phyloP scores from a whole-genome alignment of 331 rosid genomes.

The Quercus phellos region DNA sequence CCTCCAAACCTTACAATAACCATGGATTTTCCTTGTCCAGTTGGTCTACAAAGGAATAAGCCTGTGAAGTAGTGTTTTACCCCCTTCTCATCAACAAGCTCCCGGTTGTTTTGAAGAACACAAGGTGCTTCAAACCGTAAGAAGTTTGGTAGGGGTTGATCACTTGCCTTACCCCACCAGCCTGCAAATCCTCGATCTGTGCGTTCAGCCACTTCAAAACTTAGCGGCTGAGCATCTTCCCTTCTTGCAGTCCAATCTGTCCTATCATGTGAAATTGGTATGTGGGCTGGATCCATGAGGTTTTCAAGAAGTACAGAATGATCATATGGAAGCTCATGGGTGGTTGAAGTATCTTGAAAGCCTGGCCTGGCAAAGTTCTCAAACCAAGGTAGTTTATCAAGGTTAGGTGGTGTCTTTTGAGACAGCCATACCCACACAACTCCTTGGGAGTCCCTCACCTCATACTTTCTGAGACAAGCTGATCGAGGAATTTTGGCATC shows the following conservation, averaged over 20 bases:
- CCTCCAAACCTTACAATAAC: constrained; percentile 83
- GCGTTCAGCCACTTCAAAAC: constrained; percentile 73
- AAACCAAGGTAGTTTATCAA: constrained; percentile 72
- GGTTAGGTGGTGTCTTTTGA: constrained; percentile 55
- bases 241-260: constrained; percentile 80
- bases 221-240: constrained; percentile 79
- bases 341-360: constrained; percentile 68
- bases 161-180: constrained; percentile 76
- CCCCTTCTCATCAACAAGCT: constrained; percentile 52
- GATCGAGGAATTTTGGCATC: constrained; percentile 82
- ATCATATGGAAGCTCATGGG: constrained; percentile 94
- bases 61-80: constrained; percentile 61
- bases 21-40: constrained; percentile 96
- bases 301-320: constrained; percentile 93
- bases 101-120: constrained; percentile 79
- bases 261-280: constrained; percentile 95
- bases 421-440: constrained; percentile 99
- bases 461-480: constrained; percentile 76
- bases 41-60: constrained; percentile 89
- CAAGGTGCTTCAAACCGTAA: constrained; percentile 82
- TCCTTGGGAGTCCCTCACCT: constrained; percentile 85
- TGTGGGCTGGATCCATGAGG: constrained; percentile 96
- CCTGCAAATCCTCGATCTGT: constrained; percentile 90
- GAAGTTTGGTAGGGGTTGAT: constrained; percentile 42
- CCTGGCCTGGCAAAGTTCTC: constrained; percentile 87